These are phyloP conservation scores for Saturnispora zaruensis DNA, from an alignment of 805 yeast species.

Conservation along the genomic window DNA sequence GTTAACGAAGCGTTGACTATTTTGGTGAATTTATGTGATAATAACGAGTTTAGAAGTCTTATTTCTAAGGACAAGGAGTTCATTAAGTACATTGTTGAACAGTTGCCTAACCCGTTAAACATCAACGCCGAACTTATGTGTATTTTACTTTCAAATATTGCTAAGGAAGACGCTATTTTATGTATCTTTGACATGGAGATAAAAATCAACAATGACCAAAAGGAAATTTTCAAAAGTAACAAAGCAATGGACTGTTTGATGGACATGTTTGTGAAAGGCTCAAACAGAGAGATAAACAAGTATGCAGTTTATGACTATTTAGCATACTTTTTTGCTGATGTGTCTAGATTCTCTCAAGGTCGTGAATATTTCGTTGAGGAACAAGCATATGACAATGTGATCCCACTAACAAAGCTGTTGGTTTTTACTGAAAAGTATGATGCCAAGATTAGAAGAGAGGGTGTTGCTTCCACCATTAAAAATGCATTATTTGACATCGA, in stretches of 20 bases:
- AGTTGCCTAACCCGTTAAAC: constrained; percentile 48
- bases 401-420: constrained; percentile 72
- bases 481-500: constrained; percentile 77
- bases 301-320: constrained; percentile 74
- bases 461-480: constrained; percentile 87
- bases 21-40: constrained; percentile 75
- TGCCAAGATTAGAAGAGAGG: constrained; percentile 74
- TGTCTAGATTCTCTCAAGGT: constrained; percentile 68
- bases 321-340: constrained; percentile 82
- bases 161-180: constrained; percentile 62
- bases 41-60: constrained; percentile 49
- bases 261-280: constrained; percentile 85
- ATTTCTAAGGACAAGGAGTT: constrained; percentile 60
- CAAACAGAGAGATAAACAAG: constrained; percentile 60
- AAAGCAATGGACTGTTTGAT: constrained; percentile 69
- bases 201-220: constrained; percentile 28
- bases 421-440: constrained; percentile 80
- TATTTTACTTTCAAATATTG: constrained; percentile 77
- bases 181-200: constrained; percentile 37
- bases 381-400: constrained; percentile 66
- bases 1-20: constrained; percentile 69
- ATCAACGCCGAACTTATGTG: constrained; percentile 72
- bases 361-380: constrained; percentile 66
- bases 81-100: constrained; percentile 37
- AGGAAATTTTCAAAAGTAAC: constrained; percentile 44